Conservation (phyloP, 306 rosid genomes). For the Crotalaria pallida region DNA sequence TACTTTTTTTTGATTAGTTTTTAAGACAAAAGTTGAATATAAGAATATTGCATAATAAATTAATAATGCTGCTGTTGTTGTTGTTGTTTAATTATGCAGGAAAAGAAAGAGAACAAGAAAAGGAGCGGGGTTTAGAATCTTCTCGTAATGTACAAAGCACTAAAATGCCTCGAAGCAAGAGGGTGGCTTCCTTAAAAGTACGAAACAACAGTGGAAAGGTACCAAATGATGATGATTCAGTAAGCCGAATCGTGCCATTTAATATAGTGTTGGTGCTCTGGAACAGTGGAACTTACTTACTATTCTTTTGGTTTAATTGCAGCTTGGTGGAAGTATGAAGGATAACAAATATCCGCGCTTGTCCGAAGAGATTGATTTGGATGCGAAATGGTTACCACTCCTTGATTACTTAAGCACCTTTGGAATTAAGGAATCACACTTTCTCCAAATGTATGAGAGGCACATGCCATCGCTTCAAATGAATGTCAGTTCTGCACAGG, state of each 20-base stretch:
- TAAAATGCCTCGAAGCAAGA: constrained; percentile 27
- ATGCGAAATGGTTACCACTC: constrained; percentile 81
- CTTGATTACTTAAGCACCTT: constrained; percentile 82
- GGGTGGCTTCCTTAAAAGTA: constrained; percentile 26
- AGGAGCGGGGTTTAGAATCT: constrained; percentile 30
- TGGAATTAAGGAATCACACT: constrained; percentile 92
- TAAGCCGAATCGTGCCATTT: neutral
- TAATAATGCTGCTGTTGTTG: no score
- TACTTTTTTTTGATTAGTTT: neutral
- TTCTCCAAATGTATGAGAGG: constrained; percentile 85
- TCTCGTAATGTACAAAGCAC: constrained; percentile 25
- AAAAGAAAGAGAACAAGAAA: constrained; percentile 28
- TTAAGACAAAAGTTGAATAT: neutral
- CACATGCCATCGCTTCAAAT: constrained; percentile 91
- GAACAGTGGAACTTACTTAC: no score
- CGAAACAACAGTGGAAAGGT: constrained; percentile 56
- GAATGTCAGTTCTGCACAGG: constrained; percentile 73
- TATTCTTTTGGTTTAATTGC: constrained; percentile 26
- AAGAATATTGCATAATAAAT: constrained; percentile 6
- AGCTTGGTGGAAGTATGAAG: constrained; percentile 46
- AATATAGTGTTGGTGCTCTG: neutral
- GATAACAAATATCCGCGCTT: constrained; percentile 59
- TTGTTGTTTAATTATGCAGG: constrained; percentile 36
- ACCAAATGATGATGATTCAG: constrained; percentile 16
- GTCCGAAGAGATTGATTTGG: constrained; percentile 66